These are phyloP conservation scores for Raddia guianensis DNA, from an alignment of 176 grass and related monocot species.

Conservation along the genomic window DNA sequence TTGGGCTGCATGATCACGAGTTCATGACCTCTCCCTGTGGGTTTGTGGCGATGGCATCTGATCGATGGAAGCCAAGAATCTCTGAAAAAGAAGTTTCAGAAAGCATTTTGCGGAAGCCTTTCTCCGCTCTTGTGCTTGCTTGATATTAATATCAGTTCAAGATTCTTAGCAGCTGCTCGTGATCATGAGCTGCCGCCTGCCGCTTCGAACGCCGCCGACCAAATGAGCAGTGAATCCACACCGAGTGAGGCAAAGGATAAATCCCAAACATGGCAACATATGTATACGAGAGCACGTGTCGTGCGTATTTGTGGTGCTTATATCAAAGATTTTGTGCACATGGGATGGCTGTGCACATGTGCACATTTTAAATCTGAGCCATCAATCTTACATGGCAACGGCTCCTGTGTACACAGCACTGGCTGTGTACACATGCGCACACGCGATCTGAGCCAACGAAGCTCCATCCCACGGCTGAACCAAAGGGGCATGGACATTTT, in stretches of 20 bases:
- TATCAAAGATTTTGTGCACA: too few relatives aligned
- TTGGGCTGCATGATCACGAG: neutral
- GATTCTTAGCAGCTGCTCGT: neutral
- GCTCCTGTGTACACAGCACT: too few relatives aligned
- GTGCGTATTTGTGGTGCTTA: too few relatives aligned
- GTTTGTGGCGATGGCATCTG: conserved; percentile 33
- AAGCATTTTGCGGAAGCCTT: conserved; percentile 30
- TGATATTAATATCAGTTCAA: conserved; percentile 16
- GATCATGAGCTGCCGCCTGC: neutral
- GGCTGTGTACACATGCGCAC: too few relatives aligned
- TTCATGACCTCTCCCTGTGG: neutral
- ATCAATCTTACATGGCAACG: too few relatives aligned
- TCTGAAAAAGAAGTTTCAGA: neutral
- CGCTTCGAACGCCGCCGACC: neutral
- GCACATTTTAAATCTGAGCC: too few relatives aligned
- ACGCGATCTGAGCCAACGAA: too few relatives aligned
- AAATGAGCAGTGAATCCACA: neutral
- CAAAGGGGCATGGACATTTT: too few relatives aligned
- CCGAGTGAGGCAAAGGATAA: conserved; percentile 45
- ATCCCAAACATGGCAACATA: neutral
- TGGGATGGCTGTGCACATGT: too few relatives aligned
- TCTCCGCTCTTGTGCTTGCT: neutral
- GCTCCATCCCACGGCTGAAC: too few relatives aligned
- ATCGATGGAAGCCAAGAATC: conserved; percentile 52
- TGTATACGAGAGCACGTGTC: too few relatives aligned